Conservation (phyloP, 257 asterid species). For the Ilex aquifolium region DNA sequence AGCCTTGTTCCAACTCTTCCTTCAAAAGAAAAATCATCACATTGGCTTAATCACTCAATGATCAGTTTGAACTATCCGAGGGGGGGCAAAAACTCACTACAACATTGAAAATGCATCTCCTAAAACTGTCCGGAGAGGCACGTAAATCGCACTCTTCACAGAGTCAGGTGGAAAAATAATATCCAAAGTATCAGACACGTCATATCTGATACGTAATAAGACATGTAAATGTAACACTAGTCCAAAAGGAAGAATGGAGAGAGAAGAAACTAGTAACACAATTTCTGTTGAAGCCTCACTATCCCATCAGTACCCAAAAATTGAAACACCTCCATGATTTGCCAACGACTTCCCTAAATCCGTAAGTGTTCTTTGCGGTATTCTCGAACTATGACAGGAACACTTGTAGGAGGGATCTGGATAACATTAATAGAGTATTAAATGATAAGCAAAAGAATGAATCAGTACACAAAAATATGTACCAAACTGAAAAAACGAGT, state of each 20-base stretch:
- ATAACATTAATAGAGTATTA: slow-evolving; percentile 10
- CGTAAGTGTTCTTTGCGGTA: slow-evolving; percentile 63
- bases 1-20: too few relatives aligned
- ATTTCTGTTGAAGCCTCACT: slow-evolving; percentile 11
- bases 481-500: too few relatives aligned
- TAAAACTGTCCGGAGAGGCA: slow-evolving; percentile 75
- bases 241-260: slow-evolving; percentile 11
- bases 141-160: slow-evolving; percentile 61
- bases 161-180: slow-evolving; percentile 34
- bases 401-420: slow-evolving; percentile 86
- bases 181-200: too few relatives aligned
- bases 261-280: slow-evolving; percentile 6
- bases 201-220: too few relatives aligned
- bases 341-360: slow-evolving; percentile 26
- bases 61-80: too few relatives aligned
- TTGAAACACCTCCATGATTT: neutral
- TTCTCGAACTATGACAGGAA: slow-evolving; percentile 81
- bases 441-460: too few relatives aligned
- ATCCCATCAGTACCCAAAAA: neutral
- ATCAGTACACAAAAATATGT: too few relatives aligned
- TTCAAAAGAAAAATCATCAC: too few relatives aligned
- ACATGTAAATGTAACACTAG: slow-evolving; percentile 18
- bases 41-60: too few relatives aligned
- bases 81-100: slow-evolving; percentile 8
- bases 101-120: slow-evolving; percentile 14